Evolutionary conservation across 139 green algal species (phyloP).

Genomic region (Coelastrella sp.): DNA sequence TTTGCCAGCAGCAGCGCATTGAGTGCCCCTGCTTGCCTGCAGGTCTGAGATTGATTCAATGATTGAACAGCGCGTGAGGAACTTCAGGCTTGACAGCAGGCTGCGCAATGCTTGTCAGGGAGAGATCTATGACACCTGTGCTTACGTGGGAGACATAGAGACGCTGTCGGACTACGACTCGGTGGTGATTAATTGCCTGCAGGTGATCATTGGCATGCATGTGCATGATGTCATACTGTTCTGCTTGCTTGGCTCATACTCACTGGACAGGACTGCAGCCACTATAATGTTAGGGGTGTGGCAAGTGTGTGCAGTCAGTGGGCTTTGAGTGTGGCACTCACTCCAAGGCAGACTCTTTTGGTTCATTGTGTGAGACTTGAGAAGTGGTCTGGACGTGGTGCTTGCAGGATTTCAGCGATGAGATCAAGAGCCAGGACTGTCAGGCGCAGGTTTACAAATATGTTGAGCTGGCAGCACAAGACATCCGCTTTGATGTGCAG

Average conservation of each 20-base stretch:
- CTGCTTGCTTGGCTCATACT: not conserved
- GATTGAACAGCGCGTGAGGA: conserved; percentile 71
- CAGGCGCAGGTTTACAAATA: conserved; percentile 69
- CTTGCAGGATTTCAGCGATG: conserved; percentile 54
- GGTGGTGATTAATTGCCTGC: conserved; percentile 29
- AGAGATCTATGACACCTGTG: conserved; percentile 71
- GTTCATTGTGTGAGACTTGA: not conserved
- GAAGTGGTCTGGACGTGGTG: not conserved
- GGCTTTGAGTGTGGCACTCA: not conserved
- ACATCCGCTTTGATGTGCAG: conserved; percentile 89
- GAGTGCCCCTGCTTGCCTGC: not conserved
- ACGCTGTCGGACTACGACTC: not conserved
- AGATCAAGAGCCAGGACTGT: conserved; percentile 60
- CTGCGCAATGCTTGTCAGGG: conserved; percentile 62
- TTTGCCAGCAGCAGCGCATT: not conserved
- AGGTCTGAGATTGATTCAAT: conserved; percentile 74
- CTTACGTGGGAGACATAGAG: conserved; percentile 47
- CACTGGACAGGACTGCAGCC: not conserved
- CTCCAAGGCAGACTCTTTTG: not conserved
- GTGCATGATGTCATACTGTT: not conserved
- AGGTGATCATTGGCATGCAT: conserved; percentile 6
- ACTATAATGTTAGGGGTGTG: not conserved
- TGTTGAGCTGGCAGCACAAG: conserved; percentile 72
- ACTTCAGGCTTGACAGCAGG: conserved; percentile 80
- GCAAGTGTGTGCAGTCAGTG: not conserved